phyloP scores from a whole-genome alignment of 2,329 filamentous ascomycete species.

The Arthrobotrys entomopaga region DNA sequence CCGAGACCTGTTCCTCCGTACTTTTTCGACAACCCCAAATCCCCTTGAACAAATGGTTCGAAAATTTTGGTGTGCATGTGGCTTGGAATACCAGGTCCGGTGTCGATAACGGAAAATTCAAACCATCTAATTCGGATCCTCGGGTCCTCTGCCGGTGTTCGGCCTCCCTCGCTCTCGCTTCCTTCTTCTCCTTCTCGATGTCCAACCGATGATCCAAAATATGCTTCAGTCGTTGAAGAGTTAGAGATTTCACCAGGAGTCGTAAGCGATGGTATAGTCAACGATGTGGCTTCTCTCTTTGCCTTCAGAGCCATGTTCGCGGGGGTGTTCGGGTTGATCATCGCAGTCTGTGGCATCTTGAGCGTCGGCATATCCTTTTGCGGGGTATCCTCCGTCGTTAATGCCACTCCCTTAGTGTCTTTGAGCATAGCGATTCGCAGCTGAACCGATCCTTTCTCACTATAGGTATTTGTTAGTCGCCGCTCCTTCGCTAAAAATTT shows the following conservation, averaged over 20 bases:
- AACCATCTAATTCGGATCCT: conserved; percentile 70
- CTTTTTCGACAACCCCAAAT: conserved; percentile 77
- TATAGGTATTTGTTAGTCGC: conserved; percentile 27
- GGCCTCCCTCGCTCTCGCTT: conserved; percentile 16
- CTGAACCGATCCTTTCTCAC: conserved; percentile 66
- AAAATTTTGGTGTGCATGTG: conserved; percentile 80
- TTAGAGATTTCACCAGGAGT: conserved; percentile 51
- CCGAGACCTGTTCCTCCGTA: conserved; percentile 83
- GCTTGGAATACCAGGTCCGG: conserved; percentile 76
- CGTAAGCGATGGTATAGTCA: conserved; percentile 52
- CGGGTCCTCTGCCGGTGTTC: conserved; percentile 68
- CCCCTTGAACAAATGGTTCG: conserved; percentile 81
- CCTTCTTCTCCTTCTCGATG: conserved; percentile 30
- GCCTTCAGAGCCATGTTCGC: conserved; percentile 41
- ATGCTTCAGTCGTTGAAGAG: conserved; percentile 41
- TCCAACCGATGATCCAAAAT: conserved; percentile 14
- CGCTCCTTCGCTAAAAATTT: neutral
- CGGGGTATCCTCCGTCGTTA: conserved; percentile 40
- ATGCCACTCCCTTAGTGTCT: conserved; percentile 45
- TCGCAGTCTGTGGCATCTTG: conserved; percentile 48
- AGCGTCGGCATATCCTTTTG: conserved; percentile 49
- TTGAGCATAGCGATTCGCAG: conserved; percentile 47
- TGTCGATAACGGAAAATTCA: conserved; percentile 79
- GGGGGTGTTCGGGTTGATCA: conserved; percentile 49
- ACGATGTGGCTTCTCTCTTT: conserved; percentile 43